Base-by-base conservation (phyloP, 768 basidiomycete species). In the Dacryopinax primogenitus region DNA sequence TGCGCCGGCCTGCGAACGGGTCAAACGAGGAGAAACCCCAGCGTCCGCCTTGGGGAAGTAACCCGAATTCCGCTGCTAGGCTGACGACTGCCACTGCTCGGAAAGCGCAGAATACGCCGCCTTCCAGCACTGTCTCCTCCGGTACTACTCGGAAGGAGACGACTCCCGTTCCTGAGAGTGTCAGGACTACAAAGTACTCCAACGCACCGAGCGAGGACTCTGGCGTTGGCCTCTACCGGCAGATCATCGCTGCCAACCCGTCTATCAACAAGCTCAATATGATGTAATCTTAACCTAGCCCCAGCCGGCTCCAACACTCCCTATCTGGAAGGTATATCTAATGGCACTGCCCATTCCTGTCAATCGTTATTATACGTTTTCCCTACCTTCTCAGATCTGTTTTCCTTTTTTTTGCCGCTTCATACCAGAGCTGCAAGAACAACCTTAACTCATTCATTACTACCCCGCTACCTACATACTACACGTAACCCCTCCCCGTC, bases 231-330 rank as follows among this genome's bases (percentile, higher is more conserved):
- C 75, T 92, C 72, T 89, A 90, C 78, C 85, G 87, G 67, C 86
- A 88, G 74, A 83, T 91, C 74, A 79, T 90, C 71, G 85, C 84
- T 63, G 83, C 88, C 68, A 86, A 90, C 71, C 85, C 84, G 41
- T 83, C 85, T 67, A 77, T 90, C 73, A 82, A 81, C 69, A 58
- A 58, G 26, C 51, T 58, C 13, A 58, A 58, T 30, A 58, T 58
- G 51, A 58, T 58, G 51, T 58, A 58, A 58, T 58, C 32, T 23
- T 58, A 58, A 28, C 51, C 36, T 18, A 15, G 18, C 4, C 41
- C 23, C 18, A 44, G 16, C 41, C 16, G 23, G 23, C 4, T 65
- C 66, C 9, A 0, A 63, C n/a, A 68, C 67, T 37, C 32, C 63
- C 23, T 23, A 68, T 16, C 44, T 69, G 44, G 39, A 66, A 51